Percentiles rank a stretch among this genome's conserved stretches.
These are phyloP conservation scores for Rhododendron griersonianum DNA, from an alignment of 148 eudicot genomes.

Conservation along the genomic window DNA sequence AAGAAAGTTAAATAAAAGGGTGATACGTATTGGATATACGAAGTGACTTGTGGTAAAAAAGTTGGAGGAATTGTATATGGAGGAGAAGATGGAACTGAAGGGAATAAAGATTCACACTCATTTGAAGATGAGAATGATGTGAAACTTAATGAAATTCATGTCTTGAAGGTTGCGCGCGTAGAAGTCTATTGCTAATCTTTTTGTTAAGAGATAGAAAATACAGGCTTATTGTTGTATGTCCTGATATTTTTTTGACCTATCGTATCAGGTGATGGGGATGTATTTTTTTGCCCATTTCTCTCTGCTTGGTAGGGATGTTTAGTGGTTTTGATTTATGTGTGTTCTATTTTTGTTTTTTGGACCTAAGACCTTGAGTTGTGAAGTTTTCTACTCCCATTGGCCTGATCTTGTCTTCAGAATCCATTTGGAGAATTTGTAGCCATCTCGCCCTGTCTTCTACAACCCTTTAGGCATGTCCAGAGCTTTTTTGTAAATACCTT, in stretches of 20 bases:
- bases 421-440: not conserved
- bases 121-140: not conserved
- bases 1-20: not conserved
- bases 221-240: not conserved
- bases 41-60: not conserved
- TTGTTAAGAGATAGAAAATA: not conserved
- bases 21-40: not conserved
- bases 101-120: not conserved
- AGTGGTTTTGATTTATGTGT: not conserved
- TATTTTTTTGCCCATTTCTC: not conserved
- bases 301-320: not conserved
- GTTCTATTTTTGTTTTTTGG: not conserved
- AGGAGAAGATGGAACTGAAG: not conserved
- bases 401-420: not conserved
- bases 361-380: not conserved
- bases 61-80: not conserved
- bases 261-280: not conserved
- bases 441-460: not conserved
- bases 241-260: not conserved
- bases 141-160: not conserved
- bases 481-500: not conserved
- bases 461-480: not conserved
- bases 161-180: not conserved
- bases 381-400: not conserved
- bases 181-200: not conserved